Conservation (phyloP, 257 asterid genomes). For the Echites panduratus region DNA sequence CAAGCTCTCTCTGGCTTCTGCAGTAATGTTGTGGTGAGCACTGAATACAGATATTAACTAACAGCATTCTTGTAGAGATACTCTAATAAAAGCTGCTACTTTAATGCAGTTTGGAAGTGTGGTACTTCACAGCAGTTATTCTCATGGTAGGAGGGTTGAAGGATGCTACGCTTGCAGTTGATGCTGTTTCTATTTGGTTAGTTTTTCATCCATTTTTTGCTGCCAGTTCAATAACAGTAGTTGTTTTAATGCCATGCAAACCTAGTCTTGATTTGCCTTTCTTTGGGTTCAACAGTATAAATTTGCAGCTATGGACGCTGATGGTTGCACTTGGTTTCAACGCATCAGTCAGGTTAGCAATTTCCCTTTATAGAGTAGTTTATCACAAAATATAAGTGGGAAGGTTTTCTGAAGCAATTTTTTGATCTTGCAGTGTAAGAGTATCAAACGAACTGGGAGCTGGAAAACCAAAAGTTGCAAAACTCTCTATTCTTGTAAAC, state of each 20-base stretch:
- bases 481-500: conserved; percentile 25
- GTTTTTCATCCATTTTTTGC: neutral
- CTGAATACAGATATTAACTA: neutral
- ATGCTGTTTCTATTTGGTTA: conserved; percentile 42
- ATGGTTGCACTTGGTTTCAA: conserved; percentile 36
- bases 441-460: conserved; percentile 44
- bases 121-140: conserved; percentile 41
- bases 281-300: conserved; percentile 19
- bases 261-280: neutral
- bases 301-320: conserved; percentile 33
- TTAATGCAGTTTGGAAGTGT: conserved; percentile 35
- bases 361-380: neutral
- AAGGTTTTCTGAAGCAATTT: neutral
- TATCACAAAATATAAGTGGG: neutral
- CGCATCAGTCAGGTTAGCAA: conserved; percentile 28
- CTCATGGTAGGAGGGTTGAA: conserved; percentile 43
- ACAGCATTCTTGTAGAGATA: neutral
- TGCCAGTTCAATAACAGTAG: neutral
- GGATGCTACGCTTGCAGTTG: conserved; percentile 37
- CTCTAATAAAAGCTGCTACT: neutral
- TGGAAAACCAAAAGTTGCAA: conserved; percentile 29
- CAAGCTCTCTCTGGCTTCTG: conserved; percentile 34
- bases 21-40: conserved; percentile 35
- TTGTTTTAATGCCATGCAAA: neutral
- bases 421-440: conserved; percentile 28